phyloP scores from a whole-genome alignment of 768 basidiomycete species.

The Candolleomyces efflorescens region DNA sequence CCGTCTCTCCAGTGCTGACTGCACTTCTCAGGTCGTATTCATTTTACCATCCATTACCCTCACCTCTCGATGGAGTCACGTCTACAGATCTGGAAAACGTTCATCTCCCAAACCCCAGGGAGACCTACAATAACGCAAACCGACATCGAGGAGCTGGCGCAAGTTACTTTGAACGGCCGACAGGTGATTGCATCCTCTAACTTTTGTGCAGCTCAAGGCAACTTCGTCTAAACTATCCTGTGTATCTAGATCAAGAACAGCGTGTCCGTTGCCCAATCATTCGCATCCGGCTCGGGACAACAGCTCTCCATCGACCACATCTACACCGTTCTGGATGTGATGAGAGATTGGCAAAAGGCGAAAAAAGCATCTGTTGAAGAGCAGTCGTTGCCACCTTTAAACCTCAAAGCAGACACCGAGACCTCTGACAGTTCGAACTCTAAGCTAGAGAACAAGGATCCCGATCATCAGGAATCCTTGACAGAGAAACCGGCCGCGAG shows the following conservation, averaged over 20 bases:
- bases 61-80: constrained; percentile 22
- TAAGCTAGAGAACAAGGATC: too few relatives aligned
- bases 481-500: too few relatives aligned
- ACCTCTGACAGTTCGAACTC: too few relatives aligned
- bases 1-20: not conserved
- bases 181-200: constrained; percentile 10
- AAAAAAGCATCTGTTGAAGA: not conserved
- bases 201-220: not conserved
- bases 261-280: constrained; percentile 21
- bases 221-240: constrained; percentile 1
- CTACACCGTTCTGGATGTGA: constrained; percentile 16
- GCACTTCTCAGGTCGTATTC: constrained; percentile 24
- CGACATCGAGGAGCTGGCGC: constrained; percentile 17
- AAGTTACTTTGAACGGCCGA: constrained; percentile 22
- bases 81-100: constrained; percentile 23
- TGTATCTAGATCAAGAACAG: constrained; percentile 23
- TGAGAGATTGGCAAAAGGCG: constrained; percentile 16
- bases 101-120: constrained; percentile 17
- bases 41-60: constrained; percentile 28
- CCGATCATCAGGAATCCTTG: too few relatives aligned
- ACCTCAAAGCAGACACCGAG: too few relatives aligned
- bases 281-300: constrained; percentile 14
- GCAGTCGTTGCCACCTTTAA: too few relatives aligned
- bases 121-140: constrained; percentile 10
- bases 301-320: constrained; percentile 14